Conservation (phyloP, 805 yeast genomes). For the Barnettozyma siamensis region DNA sequence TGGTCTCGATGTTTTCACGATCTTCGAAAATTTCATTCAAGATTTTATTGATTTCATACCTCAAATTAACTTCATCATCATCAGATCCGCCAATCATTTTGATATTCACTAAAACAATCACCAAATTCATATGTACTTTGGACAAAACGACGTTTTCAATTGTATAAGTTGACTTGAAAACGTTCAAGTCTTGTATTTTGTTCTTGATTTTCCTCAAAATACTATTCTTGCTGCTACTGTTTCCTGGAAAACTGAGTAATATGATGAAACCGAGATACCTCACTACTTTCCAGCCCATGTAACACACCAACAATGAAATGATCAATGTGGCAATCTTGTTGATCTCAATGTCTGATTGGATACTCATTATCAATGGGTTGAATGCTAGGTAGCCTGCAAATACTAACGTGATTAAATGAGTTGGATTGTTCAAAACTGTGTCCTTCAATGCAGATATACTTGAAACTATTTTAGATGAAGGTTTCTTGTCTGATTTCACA, state of each 20-base stretch:
- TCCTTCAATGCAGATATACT: slow-evolving; percentile 10
- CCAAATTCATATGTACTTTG: slow-evolving; percentile 57
- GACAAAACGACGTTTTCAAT: slow-evolving; percentile 46
- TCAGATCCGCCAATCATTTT: slow-evolving; percentile 64
- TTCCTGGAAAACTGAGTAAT: slow-evolving; percentile 46
- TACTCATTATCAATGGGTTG: slow-evolving; percentile 28
- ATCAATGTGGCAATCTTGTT: slow-evolving; percentile 41
- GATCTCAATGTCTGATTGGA: slow-evolving; percentile 26
- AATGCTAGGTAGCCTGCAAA: slow-evolving; percentile 37
- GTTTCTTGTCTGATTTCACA: background rate
- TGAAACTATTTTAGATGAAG: background rate
- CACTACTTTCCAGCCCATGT: slow-evolving; percentile 48
- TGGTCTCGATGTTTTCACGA: slow-evolving; percentile 32
- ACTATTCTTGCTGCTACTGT: slow-evolving; percentile 33
- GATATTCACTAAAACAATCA: slow-evolving; percentile 49
- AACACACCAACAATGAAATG: slow-evolving; percentile 40
- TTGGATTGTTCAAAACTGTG: slow-evolving; percentile 23
- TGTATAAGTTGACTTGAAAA: slow-evolving; percentile 44
- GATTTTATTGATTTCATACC: slow-evolving; percentile 44
- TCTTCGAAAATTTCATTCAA: slow-evolving; percentile 27
- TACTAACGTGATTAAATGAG: slow-evolving; percentile 38
- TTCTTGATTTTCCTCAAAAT: slow-evolving; percentile 37
- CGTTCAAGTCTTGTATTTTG: slow-evolving; percentile 41
- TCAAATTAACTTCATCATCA: slow-evolving; percentile 57
- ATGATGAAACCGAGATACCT: slow-evolving; percentile 46